These are phyloP conservation scores for Amanita molliuscula DNA, from an alignment of 768 basidiomycete genomes.

Conservation along the genomic window DNA sequence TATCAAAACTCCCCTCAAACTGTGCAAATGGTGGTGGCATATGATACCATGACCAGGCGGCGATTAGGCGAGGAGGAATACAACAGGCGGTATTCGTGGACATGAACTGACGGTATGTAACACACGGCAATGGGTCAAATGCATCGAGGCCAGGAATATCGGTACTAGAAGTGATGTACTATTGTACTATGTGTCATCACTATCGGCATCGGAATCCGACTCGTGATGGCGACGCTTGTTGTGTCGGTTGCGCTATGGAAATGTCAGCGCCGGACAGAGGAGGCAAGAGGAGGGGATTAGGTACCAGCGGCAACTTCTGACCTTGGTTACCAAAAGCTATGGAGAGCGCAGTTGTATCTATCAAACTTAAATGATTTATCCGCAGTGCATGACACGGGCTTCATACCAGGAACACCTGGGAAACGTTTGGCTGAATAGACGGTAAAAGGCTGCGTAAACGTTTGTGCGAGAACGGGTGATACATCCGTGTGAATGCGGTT, in stretches of 20 bases:
- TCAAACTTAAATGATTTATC: slow-evolving; percentile 36
- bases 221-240: slow-evolving; percentile 55
- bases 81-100: slow-evolving; percentile 18
- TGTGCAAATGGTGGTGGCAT: slow-evolving; percentile 20
- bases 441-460: slow-evolving; percentile 73
- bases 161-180: not conserved
- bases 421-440: slow-evolving; percentile 93
- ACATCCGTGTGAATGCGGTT: slow-evolving; percentile 52
- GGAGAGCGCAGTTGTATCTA: slow-evolving; percentile 83
- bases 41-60: slow-evolving; percentile 21
- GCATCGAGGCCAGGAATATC: not conserved
- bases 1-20: slow-evolving; percentile 40
- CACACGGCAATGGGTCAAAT: not conserved
- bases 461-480: slow-evolving; percentile 75
- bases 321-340: slow-evolving; percentile 87
- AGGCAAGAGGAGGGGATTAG: slow-evolving; percentile 10
- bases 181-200: slow-evolving; percentile 32
- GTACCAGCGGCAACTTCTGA: slow-evolving; percentile 80
- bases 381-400: slow-evolving; percentile 34
- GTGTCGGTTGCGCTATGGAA: slow-evolving; percentile 66
- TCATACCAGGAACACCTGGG: slow-evolving; percentile 83
- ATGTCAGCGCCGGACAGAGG: slow-evolving; percentile 12
- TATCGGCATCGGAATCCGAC: slow-evolving; percentile 59
- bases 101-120: not conserved
- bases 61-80: slow-evolving; percentile 17